Conservation (phyloP, 2,329 filamentous ascomycete species). For the Diplocarpon mali region DNA sequence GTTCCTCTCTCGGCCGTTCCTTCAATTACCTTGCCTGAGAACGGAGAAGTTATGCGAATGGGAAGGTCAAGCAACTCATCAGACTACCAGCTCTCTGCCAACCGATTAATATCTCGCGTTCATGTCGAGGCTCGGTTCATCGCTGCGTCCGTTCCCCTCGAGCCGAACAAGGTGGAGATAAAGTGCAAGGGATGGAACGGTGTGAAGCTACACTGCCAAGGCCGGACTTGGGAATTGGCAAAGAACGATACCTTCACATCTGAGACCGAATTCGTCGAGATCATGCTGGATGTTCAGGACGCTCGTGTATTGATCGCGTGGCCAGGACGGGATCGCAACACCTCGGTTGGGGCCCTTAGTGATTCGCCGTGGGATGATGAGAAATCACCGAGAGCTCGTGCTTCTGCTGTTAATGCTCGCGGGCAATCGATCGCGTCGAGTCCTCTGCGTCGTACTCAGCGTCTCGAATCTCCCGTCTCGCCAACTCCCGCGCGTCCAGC, state of each 20-base stretch:
- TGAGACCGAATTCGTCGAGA: slow-evolving; percentile 75
- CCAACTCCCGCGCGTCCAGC: slow-evolving; percentile 38
- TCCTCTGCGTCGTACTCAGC: slow-evolving; percentile 42
- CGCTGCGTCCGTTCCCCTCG: slow-evolving; percentile 52
- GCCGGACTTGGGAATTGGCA: slow-evolving; percentile 70
- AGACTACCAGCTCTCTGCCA: slow-evolving; percentile 87
- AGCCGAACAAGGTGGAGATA: slow-evolving; percentile 73
- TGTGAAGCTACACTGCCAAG: slow-evolving; percentile 82
- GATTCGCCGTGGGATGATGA: slow-evolving; percentile 61
- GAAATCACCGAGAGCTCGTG: slow-evolving; percentile 39
- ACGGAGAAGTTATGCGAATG: slow-evolving; percentile 75
- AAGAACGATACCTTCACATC: slow-evolving; percentile 88
- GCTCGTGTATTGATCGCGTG: slow-evolving; percentile 81
- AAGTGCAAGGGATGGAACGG: slow-evolving; percentile 95
- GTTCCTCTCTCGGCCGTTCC: slow-evolving; percentile 74
- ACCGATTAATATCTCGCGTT: slow-evolving; percentile 84
- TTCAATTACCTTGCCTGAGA: slow-evolving; percentile 67
- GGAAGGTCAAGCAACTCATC: slow-evolving; percentile 90
- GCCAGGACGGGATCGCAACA: slow-evolving; percentile 49
- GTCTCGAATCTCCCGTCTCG: slow-evolving; percentile 69
- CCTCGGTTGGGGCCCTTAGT: slow-evolving; percentile 29
- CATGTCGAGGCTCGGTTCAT: slow-evolving; percentile 85
- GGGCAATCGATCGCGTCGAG: slow-evolving; percentile 44
- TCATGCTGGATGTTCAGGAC: slow-evolving; percentile 93
- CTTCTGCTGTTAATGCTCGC: slow-evolving; percentile 25